Conservation (phyloP, 345 rosid genomes). For the Rhizophora mangle region DNA sequence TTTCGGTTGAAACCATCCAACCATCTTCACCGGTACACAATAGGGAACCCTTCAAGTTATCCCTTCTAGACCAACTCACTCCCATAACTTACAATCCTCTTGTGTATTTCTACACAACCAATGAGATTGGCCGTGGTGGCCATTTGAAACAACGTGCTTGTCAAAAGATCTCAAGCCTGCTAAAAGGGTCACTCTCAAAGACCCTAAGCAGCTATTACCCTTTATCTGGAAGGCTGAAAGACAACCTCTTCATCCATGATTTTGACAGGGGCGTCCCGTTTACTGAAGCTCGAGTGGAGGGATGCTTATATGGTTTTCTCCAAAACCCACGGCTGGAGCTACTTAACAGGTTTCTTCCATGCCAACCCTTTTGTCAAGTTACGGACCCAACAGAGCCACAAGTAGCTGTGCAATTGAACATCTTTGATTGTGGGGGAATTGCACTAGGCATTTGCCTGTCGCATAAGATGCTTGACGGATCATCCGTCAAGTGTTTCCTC, state of each 20-base stretch:
- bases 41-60: neutral
- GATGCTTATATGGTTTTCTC: constrained; percentile 6
- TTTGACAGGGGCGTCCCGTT: constrained; percentile 15
- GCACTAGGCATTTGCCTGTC: constrained; percentile 10
- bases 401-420: constrained; percentile 13
- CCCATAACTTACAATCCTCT: neutral
- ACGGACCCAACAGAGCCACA: neutral
- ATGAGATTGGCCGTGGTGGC: neutral
- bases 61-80: neutral
- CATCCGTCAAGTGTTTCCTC: constrained; percentile 1
- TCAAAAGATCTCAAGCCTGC: neutral
- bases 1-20: constrained; percentile 9
- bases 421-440: constrained; percentile 18
- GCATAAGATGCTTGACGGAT: constrained; percentile 12
- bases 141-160: neutral
- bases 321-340: neutral
- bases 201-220: constrained; percentile 13
- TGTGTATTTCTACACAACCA: constrained; percentile 6
- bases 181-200: constrained; percentile 8
- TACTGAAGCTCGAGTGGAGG: neutral
- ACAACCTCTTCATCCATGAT: neutral
- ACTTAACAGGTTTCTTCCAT: constrained; percentile 13
- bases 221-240: neutral
- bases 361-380: neutral
- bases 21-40: constrained; percentile 1